A percentile compares a stretch with the other conserved stretches of the same genome.
These are phyloP conservation scores for Filosporella fistucella DNA, from an alignment of 495 filamentous ascomycete genomes.

Conservation along the genomic window DNA sequence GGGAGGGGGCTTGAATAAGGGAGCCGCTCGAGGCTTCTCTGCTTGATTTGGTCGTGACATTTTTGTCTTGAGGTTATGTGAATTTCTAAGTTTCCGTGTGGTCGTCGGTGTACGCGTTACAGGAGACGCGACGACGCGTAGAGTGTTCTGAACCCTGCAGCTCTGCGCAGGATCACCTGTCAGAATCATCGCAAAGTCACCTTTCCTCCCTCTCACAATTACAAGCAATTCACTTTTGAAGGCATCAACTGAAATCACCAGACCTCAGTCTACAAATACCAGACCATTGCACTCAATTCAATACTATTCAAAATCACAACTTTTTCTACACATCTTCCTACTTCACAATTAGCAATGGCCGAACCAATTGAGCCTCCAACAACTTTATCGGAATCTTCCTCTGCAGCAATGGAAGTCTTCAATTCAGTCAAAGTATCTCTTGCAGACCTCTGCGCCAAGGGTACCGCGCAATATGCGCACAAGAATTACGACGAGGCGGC, in stretches of 20 bases:
- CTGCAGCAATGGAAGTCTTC: conserved; percentile 17
- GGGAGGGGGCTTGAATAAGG: conserved; percentile 19
- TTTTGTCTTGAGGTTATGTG: background rate
- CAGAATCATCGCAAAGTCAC: no score
- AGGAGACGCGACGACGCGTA: conserved; percentile 14
- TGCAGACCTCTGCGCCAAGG: conserved; percentile 51
- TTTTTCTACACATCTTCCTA: conserved; percentile 5
- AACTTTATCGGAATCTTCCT: conserved; percentile 6
- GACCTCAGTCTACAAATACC: no score
- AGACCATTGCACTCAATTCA: no score
- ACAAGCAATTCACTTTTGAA: no score
- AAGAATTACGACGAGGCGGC: conserved; percentile 82
- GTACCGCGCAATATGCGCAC: conserved; percentile 61
- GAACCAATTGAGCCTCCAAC: conserved; percentile 19
- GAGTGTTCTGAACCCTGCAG: no score
- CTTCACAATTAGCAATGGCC: conserved; percentile 13
- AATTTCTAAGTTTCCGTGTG: no score
- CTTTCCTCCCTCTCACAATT: no score
- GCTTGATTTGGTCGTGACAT: conserved; percentile 18
- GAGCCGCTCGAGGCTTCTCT: conserved; percentile 21
- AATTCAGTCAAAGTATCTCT: conserved; percentile 46
- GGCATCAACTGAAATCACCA: no score
- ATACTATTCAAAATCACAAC: no score
- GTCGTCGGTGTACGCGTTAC: background rate
- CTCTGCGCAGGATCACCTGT: no score